Evolutionary conservation across 2,329 filamentous ascomycete genomes (phyloP), one percentile per base, ranked within the genome.

Genomic region (Harringtonia lauricola): DNA sequence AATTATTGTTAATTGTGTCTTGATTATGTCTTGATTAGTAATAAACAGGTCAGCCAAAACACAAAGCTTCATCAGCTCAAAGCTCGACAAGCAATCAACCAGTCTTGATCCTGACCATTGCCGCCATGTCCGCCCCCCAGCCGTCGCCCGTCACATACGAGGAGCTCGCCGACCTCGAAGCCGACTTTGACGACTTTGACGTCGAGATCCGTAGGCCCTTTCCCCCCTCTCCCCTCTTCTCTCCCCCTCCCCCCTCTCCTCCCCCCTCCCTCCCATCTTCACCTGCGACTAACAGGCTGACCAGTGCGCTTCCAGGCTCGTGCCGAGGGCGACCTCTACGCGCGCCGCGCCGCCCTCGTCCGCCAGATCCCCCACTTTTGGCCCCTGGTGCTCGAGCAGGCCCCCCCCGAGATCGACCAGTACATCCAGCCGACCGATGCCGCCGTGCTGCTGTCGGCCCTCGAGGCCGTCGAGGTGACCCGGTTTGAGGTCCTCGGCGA

Each of bases 361-460:
- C 64, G 74, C 50, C 71, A 81, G 57, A 89, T 95, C 58, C 76
- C 79, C 54, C 79, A 86, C 67, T 98, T 96, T 77, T 96, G 92
- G 92, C 73, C 86, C n/a, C 76, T 94, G 46, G 89, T 95, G 45
- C 74, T 96, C 60, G 86, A 94, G 68, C 83, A 88, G 66, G 81
- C 85, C 3, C 88, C 89, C 2, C 72, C 76, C 38, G 87, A 95
- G 50, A 76, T 98, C 54, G 88, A 95, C 65, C 81, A 87, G 64
- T 88, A 82, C 71, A 83, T 96, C 59, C 81, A 87, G 59, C 83
- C 86, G 36, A 74, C 76, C 39, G 90, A 96, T 67, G 79, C 81
- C 14, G 73, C 74, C 9, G 67, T 92, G 49, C 75, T 96, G 47
- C 74, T 81, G 50, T 71, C 76, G 34, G 70, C 73, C 43, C 78